A percentile compares a stretch with the other conserved stretches of the same genome.
Conservation (phyloP, 805 yeast genomes). For the Saccharomycopsis sp. region DNA sequence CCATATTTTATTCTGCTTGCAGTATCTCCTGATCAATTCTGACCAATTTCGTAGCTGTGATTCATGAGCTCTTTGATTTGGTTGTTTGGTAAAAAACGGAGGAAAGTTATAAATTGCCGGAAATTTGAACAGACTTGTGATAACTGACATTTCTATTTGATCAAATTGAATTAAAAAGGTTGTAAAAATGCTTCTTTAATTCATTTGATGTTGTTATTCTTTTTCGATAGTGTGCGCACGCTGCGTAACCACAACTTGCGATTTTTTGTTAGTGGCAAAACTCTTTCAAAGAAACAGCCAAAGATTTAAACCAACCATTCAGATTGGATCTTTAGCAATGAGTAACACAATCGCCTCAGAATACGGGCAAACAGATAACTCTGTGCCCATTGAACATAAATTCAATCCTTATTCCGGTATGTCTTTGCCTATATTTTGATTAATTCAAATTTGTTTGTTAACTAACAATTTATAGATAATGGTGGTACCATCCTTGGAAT, state of each 20-base stretch:
- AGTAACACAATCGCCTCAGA: slow-evolving; percentile 48
- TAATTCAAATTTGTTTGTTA: not conserved
- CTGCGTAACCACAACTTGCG: too few species aligned
- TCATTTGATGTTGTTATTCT: too few species aligned
- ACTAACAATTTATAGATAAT: slow-evolving; percentile 41
- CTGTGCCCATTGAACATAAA: slow-evolving; percentile 75
- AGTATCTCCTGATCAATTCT: slow-evolving; percentile 48
- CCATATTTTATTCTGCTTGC: slow-evolving; percentile 48
- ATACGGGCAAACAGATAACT: slow-evolving; percentile 43
- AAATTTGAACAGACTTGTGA: slow-evolving; percentile 21
- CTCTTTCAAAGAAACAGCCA: too few species aligned
- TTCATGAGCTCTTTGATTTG: slow-evolving; percentile 65
- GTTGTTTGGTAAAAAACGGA: slow-evolving; percentile 86
- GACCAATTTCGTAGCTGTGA: slow-evolving; percentile 79
- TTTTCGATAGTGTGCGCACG: too few species aligned
- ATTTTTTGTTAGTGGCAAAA: too few species aligned
- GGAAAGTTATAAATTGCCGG: slow-evolving; percentile 69
- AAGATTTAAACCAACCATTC: too few species aligned
- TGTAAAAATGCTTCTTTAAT: too few species aligned
- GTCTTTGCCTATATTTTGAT: not conserved
- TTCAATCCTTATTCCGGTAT: slow-evolving; percentile 75
- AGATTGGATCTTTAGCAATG: too few species aligned
- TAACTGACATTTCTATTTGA: not conserved
- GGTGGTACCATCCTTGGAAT: slow-evolving; percentile 97
- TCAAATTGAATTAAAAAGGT: too few species aligned